Base-by-base conservation (phyloP, 164 flowering plant species). In the Vitis cinerea region DNA sequence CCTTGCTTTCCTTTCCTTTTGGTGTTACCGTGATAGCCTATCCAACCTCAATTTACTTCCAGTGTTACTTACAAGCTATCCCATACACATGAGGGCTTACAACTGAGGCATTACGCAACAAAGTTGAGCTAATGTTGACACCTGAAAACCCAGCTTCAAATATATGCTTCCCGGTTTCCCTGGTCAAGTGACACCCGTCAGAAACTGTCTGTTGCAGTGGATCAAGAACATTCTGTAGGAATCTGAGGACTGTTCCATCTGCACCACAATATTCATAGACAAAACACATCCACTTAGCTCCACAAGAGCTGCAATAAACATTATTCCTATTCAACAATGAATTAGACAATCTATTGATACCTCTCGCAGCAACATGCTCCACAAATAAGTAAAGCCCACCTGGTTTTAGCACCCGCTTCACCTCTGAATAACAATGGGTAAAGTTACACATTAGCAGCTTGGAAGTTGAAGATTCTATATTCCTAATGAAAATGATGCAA, bases 181-280 rank as follows among this genome's bases (percentile, higher is more conserved):
- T 85, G 16, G 90, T 86, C 6, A 94, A 86, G 78, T 94, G 97
- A 72, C 98, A 94, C n/a, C 97, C 97, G 83, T 94, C 97, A 49
- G 85, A 77, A 12, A 90, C 64, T 31, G 77, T 63, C 66, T 87
- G 92, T 70, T 94, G 94, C 83, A 94, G 59, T 54, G 97, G 98
- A 75, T 94, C 92, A 23, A 87, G 80, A 66, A 83, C 52, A 16
- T 47, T 78, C 68, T 94, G 97, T 9, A 82, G 10, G 31, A 85
- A 74, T 69, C 82, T 84, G 2, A 85, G 87, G 50, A 65, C 1
- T 27, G 95, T 85, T 66, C 95, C 97, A 74, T 89, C 98, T 94
- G 85, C 79, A 72, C 3, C 49, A 59, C 9, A 59, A 74, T 9
- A 52, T 63, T 54, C 64, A 23, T 12, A 60, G 29, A 3, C 54